Base-by-base conservation (phyloP, 495 filamentous ascomycete genomes). In the Talaromyces adpressus region DNA sequence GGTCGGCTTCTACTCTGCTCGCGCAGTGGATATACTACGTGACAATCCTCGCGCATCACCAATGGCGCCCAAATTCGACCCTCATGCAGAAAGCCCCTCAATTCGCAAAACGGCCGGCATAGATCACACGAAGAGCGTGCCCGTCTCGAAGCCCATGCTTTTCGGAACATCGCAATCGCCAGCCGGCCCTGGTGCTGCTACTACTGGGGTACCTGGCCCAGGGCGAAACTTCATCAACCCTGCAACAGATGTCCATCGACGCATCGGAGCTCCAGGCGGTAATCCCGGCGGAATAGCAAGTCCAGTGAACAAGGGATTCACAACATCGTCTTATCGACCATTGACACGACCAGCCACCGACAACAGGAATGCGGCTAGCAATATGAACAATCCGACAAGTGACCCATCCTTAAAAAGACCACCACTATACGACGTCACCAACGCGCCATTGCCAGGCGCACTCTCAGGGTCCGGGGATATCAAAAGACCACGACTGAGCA, bases 71-170 rank as follows among this genome's bases (percentile, higher is more conserved):
- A 77, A 79, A 57, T 97, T 96, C 73, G 90, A 97, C 69, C 91
- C 91, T 3, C 84, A 88, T 62, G 81, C 86, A 4, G 91, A 96
- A 66, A 92, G 89, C 64, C 91, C 92, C 0, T 92, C 91, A 0
- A 93, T 96, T 63, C 87, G 90, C 32, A 92, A 93, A 69, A 96
- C 93, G 3, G 87, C 89, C 0, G 92, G 92, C n/a, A 82, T 97
- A 54, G 91, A 96, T 66, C 90, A 94, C 67, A 85, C 77, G 27
- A 88, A 85, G 61, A 89, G 85, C 29, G 84, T 85, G 39, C 88
- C 90, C 0, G 77, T 95, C 0, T 78, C 76, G 3, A 83, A 68
- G 62, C 74, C 73, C n/a, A 79, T 69, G 73, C 56, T 77, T 9
- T 51, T 69, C 11, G 57, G 69, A 57, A 60, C 68, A 63, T 71